Evolutionary conservation across 1,139 yeast species (phyloP).

Genomic region (Debaryomycetaceae sp.): DNA sequence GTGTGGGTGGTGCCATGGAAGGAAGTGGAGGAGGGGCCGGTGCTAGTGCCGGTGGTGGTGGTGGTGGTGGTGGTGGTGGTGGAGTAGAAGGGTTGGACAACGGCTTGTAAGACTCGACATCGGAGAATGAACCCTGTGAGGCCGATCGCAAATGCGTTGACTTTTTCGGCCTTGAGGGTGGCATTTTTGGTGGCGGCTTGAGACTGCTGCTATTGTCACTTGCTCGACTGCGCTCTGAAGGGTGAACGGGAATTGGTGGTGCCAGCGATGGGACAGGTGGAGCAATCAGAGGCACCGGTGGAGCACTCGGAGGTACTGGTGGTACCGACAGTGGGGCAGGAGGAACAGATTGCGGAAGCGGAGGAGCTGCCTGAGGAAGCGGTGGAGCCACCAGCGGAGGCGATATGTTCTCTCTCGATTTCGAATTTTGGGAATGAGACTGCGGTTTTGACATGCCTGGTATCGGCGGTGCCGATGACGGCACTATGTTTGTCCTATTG

Average conservation of each 20-base stretch:
- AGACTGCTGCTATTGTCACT: constrained; percentile 8
- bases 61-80: constrained; percentile 1
- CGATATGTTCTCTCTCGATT: background rate
- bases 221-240: background rate
- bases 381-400: constrained; percentile 7
- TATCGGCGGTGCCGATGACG: constrained; percentile 33
- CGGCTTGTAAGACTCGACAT: background rate
- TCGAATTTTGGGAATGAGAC: background rate
- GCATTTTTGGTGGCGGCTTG: constrained; percentile 25
- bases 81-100: background rate
- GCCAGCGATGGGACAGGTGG: constrained; percentile 19
- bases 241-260: constrained; percentile 12
- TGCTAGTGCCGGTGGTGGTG: constrained; percentile 1
- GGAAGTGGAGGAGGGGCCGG: constrained; percentile 2
- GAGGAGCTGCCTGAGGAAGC: constrained; percentile 10
- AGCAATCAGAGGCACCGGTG: constrained; percentile 16
- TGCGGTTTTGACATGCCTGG: constrained; percentile 12
- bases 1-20: constrained; percentile 5
- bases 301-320: constrained; percentile 17
- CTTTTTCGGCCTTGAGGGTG: constrained; percentile 29
- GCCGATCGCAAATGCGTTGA: constrained; percentile 27
- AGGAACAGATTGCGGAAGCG: constrained; percentile 18
- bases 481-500: constrained; percentile 41
- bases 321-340: constrained; percentile 14
- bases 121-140: constrained; percentile 17